phyloP scores from a whole-genome alignment of 2,329 filamentous ascomycete species.

The Cordyceps fumosorosea region DNA sequence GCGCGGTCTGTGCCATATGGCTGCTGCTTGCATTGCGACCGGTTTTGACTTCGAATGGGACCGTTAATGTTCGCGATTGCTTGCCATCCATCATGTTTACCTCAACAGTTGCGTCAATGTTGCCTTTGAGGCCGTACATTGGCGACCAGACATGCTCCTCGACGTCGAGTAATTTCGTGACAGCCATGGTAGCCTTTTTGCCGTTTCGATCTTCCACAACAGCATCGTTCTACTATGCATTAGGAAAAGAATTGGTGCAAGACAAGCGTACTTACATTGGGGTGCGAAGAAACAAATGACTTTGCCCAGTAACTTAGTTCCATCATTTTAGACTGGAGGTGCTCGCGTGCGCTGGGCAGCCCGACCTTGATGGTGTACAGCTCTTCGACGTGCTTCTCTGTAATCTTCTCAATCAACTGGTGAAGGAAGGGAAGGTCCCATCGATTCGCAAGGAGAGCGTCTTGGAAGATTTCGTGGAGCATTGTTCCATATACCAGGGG shows the following conservation, averaged over 20 bases:
- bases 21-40: slow-evolving; percentile 75
- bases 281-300: slow-evolving; percentile 66
- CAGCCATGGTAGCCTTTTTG: slow-evolving; percentile 69
- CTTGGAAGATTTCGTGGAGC: slow-evolving; percentile 91
- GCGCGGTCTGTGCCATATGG: slow-evolving; percentile 86
- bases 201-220: slow-evolving; percentile 74
- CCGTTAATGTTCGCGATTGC: slow-evolving; percentile 64
- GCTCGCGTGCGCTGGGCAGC: slow-evolving; percentile 64
- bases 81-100: slow-evolving; percentile 68
- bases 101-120: slow-evolving; percentile 95
- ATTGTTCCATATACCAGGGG: slow-evolving; percentile 89
- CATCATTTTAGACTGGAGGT: slow-evolving; percentile 76
- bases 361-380: slow-evolving; percentile 81
- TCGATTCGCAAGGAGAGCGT: slow-evolving; percentile 72
- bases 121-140: slow-evolving; percentile 94
- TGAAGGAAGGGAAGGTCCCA: slow-evolving; percentile 69
- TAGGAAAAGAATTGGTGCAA: slow-evolving; percentile 15
- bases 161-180: slow-evolving; percentile 90
- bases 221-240: slow-evolving; percentile 52
- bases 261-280: slow-evolving; percentile 46
- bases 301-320: slow-evolving; percentile 79
- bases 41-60: slow-evolving; percentile 94
- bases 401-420: slow-evolving; percentile 58
- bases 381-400: slow-evolving; percentile 78
- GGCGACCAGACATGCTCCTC: slow-evolving; percentile 99